Evolutionary conservation across 148 eudicot genomes (phyloP).

Genomic region (Spergularia marina): DNA sequence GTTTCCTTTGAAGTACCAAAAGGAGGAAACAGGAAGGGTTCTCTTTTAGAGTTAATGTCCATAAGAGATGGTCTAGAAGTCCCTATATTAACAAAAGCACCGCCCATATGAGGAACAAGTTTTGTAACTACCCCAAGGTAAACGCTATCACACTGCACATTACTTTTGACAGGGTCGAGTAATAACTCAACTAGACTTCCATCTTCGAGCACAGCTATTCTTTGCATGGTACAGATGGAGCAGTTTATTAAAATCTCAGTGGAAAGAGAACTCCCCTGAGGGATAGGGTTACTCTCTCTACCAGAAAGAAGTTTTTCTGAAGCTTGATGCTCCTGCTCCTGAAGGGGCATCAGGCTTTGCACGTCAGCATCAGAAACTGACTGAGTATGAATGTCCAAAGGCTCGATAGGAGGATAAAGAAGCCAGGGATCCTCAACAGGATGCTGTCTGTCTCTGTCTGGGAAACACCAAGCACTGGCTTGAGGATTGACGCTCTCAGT

Average conservation of each 20-base stretch:
- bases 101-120: slow-evolving; percentile 93
- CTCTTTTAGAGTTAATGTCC: slow-evolving; percentile 57
- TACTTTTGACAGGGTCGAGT: slow-evolving; percentile 81
- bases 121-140: slow-evolving; percentile 76
- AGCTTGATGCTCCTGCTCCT: slow-evolving; percentile 33
- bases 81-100: slow-evolving; percentile 94
- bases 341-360: slow-evolving; percentile 23
- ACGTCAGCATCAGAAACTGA: slow-evolving; percentile 29
- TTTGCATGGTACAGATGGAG: slow-evolving; percentile 90
- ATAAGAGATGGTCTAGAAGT: slow-evolving; percentile 68
- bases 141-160: slow-evolving; percentile 86
- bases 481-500: slow-evolving; percentile 23
- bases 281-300: slow-evolving; percentile 34
- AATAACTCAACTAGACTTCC: slow-evolving; percentile 77
- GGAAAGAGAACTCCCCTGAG: slow-evolving; percentile 44
- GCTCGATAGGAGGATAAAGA: slow-evolving; percentile 29
- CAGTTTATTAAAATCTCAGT: slow-evolving; percentile 83
- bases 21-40: slow-evolving; percentile 77
- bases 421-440: slow-evolving; percentile 97
- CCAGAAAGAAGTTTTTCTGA: slow-evolving; percentile 45
- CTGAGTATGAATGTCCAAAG: slow-evolving; percentile 24
- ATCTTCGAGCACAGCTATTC: slow-evolving; percentile 92
- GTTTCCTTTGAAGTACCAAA: slow-evolving; percentile 45
- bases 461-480: slow-evolving; percentile 27
- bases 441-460: slow-evolving; percentile 36